Percentiles rank a stretch among this genome's conserved stretches.
phyloP scores from a whole-genome alignment of 106 monocot species.

The Dendrobium officinale region DNA sequence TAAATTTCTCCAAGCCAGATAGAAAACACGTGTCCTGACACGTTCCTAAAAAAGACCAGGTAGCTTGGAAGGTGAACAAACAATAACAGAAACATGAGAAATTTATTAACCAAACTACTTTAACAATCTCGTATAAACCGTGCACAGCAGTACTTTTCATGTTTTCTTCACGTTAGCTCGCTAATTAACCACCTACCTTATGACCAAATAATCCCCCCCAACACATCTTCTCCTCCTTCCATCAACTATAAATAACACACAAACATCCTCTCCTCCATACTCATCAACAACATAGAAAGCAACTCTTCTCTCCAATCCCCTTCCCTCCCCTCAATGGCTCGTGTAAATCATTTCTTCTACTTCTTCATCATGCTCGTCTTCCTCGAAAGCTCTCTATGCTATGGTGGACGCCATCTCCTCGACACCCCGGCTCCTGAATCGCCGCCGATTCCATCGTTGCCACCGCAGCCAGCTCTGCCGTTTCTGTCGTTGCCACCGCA shows the following conservation, averaged over 20 bases:
- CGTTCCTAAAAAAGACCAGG: no score
- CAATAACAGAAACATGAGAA: no score
- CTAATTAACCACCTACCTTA: background rate
- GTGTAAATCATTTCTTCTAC: background rate
- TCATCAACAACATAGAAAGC: background rate
- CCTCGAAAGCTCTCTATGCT: background rate
- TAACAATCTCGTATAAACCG: no score
- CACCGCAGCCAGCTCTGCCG: background rate
- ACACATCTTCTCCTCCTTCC: background rate
- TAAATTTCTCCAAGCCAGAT: no score
- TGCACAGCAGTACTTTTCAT: no score
- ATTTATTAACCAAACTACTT: no score
- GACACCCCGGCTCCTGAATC: background rate
- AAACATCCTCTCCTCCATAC: background rate
- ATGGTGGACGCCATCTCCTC: background rate
- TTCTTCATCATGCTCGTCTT: background rate
- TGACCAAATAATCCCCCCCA: background rate
- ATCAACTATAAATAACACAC: background rate
- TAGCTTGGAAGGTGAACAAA: no score
- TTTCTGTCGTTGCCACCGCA: background rate
- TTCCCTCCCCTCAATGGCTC: background rate
- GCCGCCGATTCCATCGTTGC: background rate
- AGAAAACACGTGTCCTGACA: no score
- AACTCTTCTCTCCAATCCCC: background rate
- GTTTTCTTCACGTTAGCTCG: background rate